phyloP scores from a whole-genome alignment of 495 filamentous ascomycete genomes.

The Penicillium antarcticum region DNA sequence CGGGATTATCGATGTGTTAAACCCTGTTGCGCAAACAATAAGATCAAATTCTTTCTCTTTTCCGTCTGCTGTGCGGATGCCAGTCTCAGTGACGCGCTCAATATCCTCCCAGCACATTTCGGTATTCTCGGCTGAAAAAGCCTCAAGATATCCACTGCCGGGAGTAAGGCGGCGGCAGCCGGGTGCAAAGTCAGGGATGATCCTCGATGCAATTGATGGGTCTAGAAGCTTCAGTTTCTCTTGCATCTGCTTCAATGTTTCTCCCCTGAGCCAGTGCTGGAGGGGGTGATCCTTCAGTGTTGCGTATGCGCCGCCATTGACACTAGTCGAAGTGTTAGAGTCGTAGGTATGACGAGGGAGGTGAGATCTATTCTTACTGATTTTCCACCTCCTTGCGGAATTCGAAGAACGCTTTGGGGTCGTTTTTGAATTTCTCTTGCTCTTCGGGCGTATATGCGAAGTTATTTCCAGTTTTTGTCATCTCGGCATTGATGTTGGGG shows the following conservation, averaged over 20 bases:
- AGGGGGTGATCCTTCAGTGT: neutral
- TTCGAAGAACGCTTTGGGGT: conserved; percentile 7
- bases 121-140: conserved; percentile 41
- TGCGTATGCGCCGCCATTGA: neutral
- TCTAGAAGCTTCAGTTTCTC: conserved; percentile 26
- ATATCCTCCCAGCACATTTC: conserved; percentile 45
- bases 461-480: conserved; percentile 25
- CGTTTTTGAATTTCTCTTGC: conserved; percentile 9
- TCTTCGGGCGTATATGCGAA: conserved; percentile 39
- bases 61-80: conserved; percentile 30
- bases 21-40: conserved; percentile 49
- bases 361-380: neutral
- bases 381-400: conserved; percentile 13
- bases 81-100: conserved; percentile 43
- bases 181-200: conserved; percentile 37
- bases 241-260: conserved; percentile 21
- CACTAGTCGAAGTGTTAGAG: neutral
- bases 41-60: conserved; percentile 37
- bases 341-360: neutral
- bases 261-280: neutral
- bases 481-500: neutral
- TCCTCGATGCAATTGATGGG: conserved; percentile 28
- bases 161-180: conserved; percentile 45
- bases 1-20: conserved; percentile 38
- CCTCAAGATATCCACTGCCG: conserved; percentile 34